Evolutionary conservation across 768 basidiomycete genomes (phyloP).

Genomic region (Pisolithus tinctorius): DNA sequence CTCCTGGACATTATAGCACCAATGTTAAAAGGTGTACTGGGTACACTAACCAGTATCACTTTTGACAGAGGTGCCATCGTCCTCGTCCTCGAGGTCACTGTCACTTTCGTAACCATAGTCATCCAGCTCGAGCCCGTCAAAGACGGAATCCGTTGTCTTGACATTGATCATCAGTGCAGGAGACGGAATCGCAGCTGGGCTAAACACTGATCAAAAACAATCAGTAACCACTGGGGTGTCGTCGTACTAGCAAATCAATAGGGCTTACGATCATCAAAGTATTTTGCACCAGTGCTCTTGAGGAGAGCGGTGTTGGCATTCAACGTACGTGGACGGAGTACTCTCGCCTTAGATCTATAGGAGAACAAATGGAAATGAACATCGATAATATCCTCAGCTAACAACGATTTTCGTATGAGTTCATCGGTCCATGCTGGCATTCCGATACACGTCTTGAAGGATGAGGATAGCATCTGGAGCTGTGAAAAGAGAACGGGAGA

Average conservation of each 20-base stretch:
- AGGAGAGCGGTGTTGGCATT: constrained; percentile 23
- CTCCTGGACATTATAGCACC: too few species aligned
- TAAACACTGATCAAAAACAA: constrained; percentile 8
- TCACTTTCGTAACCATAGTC: constrained; percentile 29
- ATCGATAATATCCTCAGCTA: constrained; percentile 24
- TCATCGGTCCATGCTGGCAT: constrained; percentile 5
- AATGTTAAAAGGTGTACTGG: too few species aligned
- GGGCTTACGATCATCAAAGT: constrained; percentile 21
- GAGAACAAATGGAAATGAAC: constrained; percentile 28
- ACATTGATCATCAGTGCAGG: constrained; percentile 13
- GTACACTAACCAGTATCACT: neutral
- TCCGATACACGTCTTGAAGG: too few species aligned
- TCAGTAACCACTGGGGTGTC: neutral
- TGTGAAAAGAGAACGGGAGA: too few species aligned
- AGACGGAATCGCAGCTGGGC: constrained; percentile 5
- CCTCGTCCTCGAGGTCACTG: constrained; percentile 29
- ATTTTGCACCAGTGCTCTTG: constrained; percentile 17
- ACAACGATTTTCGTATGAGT: constrained; percentile 18
- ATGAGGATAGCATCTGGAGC: too few species aligned
- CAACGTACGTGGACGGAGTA: constrained; percentile 15
- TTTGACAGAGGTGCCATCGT: neutral
- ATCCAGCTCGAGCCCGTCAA: constrained; percentile 2
- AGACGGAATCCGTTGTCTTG: constrained; percentile 7
- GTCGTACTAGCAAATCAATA: neutral
- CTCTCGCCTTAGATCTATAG: constrained; percentile 7